A percentile compares a stretch with the other conserved stretches of the same genome.
These are phyloP conservation scores for Perkinsela sp. DNA, from an alignment of 208 protist genomes.

Conservation along the genomic window DNA sequence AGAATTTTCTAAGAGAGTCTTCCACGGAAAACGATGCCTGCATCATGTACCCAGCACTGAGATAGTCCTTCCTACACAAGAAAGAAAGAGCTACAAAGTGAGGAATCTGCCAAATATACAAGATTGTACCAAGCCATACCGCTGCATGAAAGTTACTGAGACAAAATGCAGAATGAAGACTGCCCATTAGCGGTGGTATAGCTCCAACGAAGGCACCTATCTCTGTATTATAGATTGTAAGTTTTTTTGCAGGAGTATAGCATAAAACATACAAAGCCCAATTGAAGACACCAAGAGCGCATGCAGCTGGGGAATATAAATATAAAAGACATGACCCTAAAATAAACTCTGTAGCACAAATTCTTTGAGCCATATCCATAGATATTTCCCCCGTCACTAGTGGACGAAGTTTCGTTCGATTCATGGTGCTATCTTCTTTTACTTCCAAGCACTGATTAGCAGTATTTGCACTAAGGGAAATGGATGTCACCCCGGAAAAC, in stretches of 20 bases:
- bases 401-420: constrained; percentile 49
- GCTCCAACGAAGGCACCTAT: constrained; percentile 65
- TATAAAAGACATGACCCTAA: constrained; percentile 32
- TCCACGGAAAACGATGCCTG: constrained; percentile 13
- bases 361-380: constrained; percentile 8
- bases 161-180: constrained; percentile 14
- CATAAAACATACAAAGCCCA: constrained; percentile 49
- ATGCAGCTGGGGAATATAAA: constrained; percentile 16
- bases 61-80: constrained; percentile 57
- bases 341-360: constrained; percentile 18
- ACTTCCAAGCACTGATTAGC: constrained; percentile 53
- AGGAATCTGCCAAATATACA: constrained; percentile 67
- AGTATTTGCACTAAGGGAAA: constrained; percentile 54
- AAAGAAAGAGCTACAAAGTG: constrained; percentile 64
- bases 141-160: not conserved
- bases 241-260: constrained; percentile 61
- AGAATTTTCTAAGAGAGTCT: not conserved
- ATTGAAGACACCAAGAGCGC: constrained; percentile 30
- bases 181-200: constrained; percentile 58
- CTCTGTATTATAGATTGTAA: constrained; percentile 55
- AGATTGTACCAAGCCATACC: constrained; percentile 18
- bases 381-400: constrained; percentile 36
- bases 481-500: constrained; percentile 30
- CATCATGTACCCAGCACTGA: constrained; percentile 63
- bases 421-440: constrained; percentile 49